Base-by-base conservation (phyloP, 2,329 filamentous ascomycete species). In the Pseudocercospora fuligena region DNA sequence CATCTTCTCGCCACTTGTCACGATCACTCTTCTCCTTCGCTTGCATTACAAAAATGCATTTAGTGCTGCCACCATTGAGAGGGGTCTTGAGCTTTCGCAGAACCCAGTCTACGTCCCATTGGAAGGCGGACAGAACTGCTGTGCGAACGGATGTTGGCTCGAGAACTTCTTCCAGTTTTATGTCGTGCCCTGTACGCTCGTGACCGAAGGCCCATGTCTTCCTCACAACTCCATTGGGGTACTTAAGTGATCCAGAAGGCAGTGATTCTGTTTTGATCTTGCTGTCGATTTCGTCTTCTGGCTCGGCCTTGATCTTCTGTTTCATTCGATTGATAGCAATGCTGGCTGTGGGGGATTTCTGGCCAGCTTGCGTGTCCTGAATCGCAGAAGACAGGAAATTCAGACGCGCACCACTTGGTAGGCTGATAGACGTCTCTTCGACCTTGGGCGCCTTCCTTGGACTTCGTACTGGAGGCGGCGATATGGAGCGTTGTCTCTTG, bases 131-230 rank as follows among this genome's bases (percentile, higher is more conserved):
- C 5, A 98, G 81, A 0, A 98, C 86, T 0, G 92, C 94, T 46
- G 93, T 86, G 60, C 91, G 83, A 8, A 98, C 82, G 12, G 89
- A 85, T 1, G 87, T 80, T 67, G 88, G 89, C 76, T 97, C 91
- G 1, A 97, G 79, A 0, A 97, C 87, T 77, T 97, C 93, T 73
- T 97, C 92, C 47, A 98, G 89, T 67, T 89, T 95, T 75, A 98
- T 92, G 69, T 97, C 92, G 68, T 93, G 86, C 4, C 82, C 82
- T 0, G 78, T 82, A 40, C 91, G 84, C 1, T 85, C 81, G 69
- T 86, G 87, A 2, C 90, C 89, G 40, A 82, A 82, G 0, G 87
- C 88, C 88, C 91, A 94, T 0, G 95, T 98, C 74, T 91, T 92
- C 79, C 92, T 95, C 56, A 98, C 87, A 0, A 84, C 82, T 1